These are phyloP conservation scores for Roridomyces roridus DNA, from an alignment of 768 basidiomycete genomes.

Conservation along the genomic window DNA sequence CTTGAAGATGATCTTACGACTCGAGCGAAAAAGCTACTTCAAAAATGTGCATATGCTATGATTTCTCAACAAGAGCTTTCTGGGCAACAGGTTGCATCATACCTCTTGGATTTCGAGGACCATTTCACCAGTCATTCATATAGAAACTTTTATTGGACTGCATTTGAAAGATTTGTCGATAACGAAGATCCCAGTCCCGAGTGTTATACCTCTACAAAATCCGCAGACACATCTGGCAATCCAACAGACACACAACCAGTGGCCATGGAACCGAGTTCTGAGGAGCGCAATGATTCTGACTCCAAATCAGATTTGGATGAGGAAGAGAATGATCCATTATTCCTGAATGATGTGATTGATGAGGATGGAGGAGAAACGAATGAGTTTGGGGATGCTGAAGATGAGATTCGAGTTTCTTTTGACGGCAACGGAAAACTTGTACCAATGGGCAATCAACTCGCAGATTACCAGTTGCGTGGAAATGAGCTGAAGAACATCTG, in stretches of 20 bases:
- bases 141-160: constrained; percentile 31
- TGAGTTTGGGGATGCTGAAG: background rate
- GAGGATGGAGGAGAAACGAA: background rate
- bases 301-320: background rate
- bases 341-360: constrained; percentile 9
- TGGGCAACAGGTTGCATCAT: constrained; percentile 32
- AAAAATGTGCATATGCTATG: constrained; percentile 31
- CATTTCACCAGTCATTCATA: constrained; percentile 36
- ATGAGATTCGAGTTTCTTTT: constrained; percentile 21
- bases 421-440: constrained; percentile 22
- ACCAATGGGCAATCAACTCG: constrained; percentile 21
- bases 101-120: constrained; percentile 33
- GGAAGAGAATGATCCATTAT: background rate
- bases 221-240: background rate
- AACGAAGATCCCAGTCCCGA: constrained; percentile 28
- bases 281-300: background rate
- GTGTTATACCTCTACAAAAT: constrained; percentile 22
- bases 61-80: constrained; percentile 30
- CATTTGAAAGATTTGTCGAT: constrained; percentile 25
- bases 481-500: constrained; percentile 20
- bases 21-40: constrained; percentile 28
- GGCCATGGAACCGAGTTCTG: too few species aligned
- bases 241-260: too few species aligned
- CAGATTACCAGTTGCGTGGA: constrained; percentile 32
- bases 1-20: background rate